Conservation (phyloP, 164 flowering plant species). For the Sextonia rubra region DNA sequence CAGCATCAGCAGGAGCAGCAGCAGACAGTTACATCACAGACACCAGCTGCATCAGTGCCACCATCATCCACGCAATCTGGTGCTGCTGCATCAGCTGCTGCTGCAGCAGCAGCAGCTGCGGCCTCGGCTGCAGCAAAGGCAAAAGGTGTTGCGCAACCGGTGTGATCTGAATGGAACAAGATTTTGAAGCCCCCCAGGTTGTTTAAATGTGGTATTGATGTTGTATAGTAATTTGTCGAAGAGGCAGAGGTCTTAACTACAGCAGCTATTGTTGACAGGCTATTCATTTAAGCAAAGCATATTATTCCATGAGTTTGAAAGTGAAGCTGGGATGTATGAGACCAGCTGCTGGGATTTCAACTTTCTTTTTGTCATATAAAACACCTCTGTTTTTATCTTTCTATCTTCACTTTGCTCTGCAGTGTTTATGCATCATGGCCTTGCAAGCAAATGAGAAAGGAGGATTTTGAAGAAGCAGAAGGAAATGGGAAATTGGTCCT, state of each 20-base stretch:
- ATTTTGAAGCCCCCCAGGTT: background rate
- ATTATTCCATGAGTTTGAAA: background rate
- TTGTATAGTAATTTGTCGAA: background rate
- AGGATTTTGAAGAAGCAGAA: background rate
- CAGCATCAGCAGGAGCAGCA: slow-evolving; percentile 35
- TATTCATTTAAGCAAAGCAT: background rate
- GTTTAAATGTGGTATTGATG: background rate
- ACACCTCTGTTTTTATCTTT: background rate
- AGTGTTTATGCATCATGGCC: too few species aligned
- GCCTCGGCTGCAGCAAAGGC: slow-evolving; percentile 68
- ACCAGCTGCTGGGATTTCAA: slow-evolving; percentile 3
- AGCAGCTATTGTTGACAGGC: background rate
- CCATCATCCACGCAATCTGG: slow-evolving; percentile 51
- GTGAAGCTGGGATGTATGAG: background rate
- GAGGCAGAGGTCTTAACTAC: background rate
- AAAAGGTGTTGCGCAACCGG: slow-evolving; percentile 72
- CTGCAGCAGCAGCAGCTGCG: slow-evolving; percentile 69
- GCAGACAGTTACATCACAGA: slow-evolving; percentile 28
- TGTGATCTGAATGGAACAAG: slow-evolving; percentile 44
- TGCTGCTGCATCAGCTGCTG: slow-evolving; percentile 71
- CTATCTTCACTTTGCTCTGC: too few species aligned
- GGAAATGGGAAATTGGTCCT: background rate
- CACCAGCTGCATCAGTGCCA: slow-evolving; percentile 47
- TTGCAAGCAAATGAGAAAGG: background rate
- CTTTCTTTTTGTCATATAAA: background rate